Percentiles rank a stretch among this genome's conserved stretches.
These are phyloP conservation scores for Diplodia intermedia DNA, from an alignment of 2,329 filamentous ascomycete species.

Conservation along the genomic window DNA sequence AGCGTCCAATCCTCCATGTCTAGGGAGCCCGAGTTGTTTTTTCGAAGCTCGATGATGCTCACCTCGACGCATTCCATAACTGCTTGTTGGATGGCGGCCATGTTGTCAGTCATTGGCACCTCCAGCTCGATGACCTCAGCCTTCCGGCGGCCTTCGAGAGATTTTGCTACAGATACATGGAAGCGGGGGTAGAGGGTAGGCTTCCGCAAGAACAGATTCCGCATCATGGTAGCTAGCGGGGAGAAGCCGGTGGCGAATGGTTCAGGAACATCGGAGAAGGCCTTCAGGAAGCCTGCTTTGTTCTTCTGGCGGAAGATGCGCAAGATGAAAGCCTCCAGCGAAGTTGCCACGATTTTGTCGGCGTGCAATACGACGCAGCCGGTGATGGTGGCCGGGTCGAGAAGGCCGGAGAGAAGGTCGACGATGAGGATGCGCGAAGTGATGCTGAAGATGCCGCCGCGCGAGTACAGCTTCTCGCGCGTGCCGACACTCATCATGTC, in stretches of 20 bases:
- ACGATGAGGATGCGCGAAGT: conserved; percentile 95
- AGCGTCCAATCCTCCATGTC: conserved; percentile 98
- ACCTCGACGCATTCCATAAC: conserved; percentile 96
- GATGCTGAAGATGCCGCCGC: conserved; percentile 92
- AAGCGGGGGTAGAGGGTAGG: conserved; percentile 92
- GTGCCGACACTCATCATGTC: conserved; percentile 87
- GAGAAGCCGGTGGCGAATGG: conserved; percentile 88
- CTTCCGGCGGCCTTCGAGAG: conserved; percentile 87
- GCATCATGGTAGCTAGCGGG: conserved; percentile 87
- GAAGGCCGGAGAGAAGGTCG: conserved; percentile 82
- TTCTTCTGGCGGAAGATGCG: conserved; percentile 95
- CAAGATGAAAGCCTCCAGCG: conserved; percentile 92
- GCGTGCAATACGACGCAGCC: conserved; percentile 88
- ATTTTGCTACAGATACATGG: conserved; percentile 86
- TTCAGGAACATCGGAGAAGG: conserved; percentile 92
- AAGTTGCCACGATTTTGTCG: conserved; percentile 83
- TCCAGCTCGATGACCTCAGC: conserved; percentile 97
- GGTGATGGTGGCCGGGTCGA: conserved; percentile 84
- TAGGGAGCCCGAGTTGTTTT: conserved; percentile 77
- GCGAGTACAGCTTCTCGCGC: conserved; percentile 88
- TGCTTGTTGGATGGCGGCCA: conserved; percentile 92
- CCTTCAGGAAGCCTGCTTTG: conserved; percentile 91
- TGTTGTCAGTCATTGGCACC: conserved; percentile 92
- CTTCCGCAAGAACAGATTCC: conserved; percentile 88
- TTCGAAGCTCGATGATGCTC: conserved; percentile 92